Base-by-base conservation (phyloP, 148 eudicot genomes). In the Silene conica region DNA sequence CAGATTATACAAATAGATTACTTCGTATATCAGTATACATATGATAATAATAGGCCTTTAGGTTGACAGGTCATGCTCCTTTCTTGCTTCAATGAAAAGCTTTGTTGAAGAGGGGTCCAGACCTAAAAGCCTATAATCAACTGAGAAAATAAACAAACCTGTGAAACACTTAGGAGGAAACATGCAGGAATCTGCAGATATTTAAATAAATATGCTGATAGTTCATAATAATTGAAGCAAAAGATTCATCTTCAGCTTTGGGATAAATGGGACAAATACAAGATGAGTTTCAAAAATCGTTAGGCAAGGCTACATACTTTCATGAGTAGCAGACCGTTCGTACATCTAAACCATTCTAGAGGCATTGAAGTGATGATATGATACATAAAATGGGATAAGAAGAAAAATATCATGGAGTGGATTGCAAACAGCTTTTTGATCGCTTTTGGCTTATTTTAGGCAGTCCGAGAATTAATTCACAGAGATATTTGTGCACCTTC, bases 11-110 rank as follows among this genome's bases (percentile, higher is more conserved):
- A 68, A 73, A 64, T 45, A 67, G 48, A 46, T 67, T n/a, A n/a
- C n/a, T n/a, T n/a, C n/a, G n/a, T 66, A 71, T 67, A 26, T 54
- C 82, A 64, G 22, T 48, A 80, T 70, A 48, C 19, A 76, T 48
- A 69, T 18, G 38, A 63, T 67, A 84, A 73, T 62, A 78, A 80
- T 76, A 72, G 61, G 50, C 58, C 80, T 71, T 69, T 75, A 75
- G 73, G 41, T 76, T 78, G 28, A 75, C 67, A 26, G 76, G 75
- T 69, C 67, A 14, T 50, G 41, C 71, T 70, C 69, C 74, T 31
- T 78, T 78, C 31, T 59, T 26, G 21, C 48, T 43, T 70, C 46
- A 46, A 28, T 64, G 31, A 21, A 60, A 54, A 76, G 65, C 20
- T 64, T 41, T 69, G 52, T 76, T 76, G 59, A 22, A 69, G 28